Evolutionary conservation across 2,329 filamentous ascomycete species (phyloP), one percentile per base, ranked within the genome.

Genomic region (Talaromyces marneffei): DNA sequence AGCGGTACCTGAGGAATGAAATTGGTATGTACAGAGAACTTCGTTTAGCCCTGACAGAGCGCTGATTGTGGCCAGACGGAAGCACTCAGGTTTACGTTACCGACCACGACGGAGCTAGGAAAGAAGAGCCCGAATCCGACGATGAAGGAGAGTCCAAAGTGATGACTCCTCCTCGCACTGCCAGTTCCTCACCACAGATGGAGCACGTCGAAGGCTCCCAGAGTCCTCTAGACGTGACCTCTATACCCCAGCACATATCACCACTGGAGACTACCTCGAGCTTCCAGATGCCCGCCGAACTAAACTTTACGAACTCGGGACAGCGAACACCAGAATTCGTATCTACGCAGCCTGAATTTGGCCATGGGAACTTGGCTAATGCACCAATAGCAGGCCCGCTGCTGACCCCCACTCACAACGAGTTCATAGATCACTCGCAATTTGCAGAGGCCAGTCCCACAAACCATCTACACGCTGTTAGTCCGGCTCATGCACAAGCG

Each of bases 1-100:
- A 77, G 64, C 70, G 74, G 12, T 77, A 70, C 60, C 73, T 77
- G 55, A 68, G 72, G 31, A 71, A 75, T 27, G 75, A 78, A 71
- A 70, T 77, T 59, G 75, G 75, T 77, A 71, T 57, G 72, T 66
- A 61, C 16, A 25, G 9, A n/a, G 12, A 37, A 18, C n/a, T 58
- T 33, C 1, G 2, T 20, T 8, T 2, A 33, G 18, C 10, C n/a
- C 14, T 1, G 10, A 35, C 59, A 35, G 53, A 2, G 16, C 14
- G 18, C 18, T 18, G 37, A 48, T 39, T 18, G 2, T 4, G 16
- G 20, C 35, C 57, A 76, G 75, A 77, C 61, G 67, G 65, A 25
- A 70, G 65, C 53, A 71, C 73, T 53, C 62, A 74, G 5, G 69
- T 77, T 16, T 77, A 75, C 63, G 72, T 77, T 20, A 65, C 71